Base-by-base conservation (phyloP, 805 yeast species). In the Hanseniaspora taiwanica region DNA sequence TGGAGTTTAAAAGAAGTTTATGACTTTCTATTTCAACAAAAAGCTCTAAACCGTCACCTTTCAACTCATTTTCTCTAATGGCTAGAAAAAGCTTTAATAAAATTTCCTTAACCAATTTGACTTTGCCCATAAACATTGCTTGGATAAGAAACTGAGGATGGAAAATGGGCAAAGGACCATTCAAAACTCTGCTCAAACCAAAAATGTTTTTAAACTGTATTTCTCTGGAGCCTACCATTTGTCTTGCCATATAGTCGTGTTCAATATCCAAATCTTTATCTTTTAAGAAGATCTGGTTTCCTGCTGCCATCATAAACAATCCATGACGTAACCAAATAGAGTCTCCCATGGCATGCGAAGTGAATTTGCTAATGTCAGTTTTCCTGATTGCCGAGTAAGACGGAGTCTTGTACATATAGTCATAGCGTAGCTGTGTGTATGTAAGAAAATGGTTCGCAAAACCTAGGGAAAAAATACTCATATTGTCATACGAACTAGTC, bases 71-170 rank as follows among this genome's bases (percentile, higher is more conserved):
- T n/a, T 71, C 71, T 45, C 91, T 64, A 31, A 86, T 52, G 32
- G 55, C 62, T 12, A 68, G 54, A 44, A 76, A 72, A 29, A 87
- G 58, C 18, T 65, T 59, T 10, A 71, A 60, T 16, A 89, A 51
- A 1, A 87, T 65, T 29, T 66, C 68, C 44, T 74, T 68, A 2
- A 76, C 87, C 2, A 74, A 52, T 9, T 62, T 60, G 12, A 71
- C 46, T 45, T 78, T 76, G 21, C 77, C 78, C 47, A 74, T 70
- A 49, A 80, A 76, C 16, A 87, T 55, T 4, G 78, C 63, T 55
- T 87, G 95, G 35, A 85, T 77, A 37, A 87, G 58, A 40, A 84
- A 70, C 56, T 86, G 95, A 0, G 97, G 97, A 52, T 89, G 96
- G 49, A 83, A 87, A 1, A 85, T 61, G 0, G 96, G 96, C 13